These are phyloP conservation scores for Blastocladiella britannica DNA, from an alignment of 192 early-diverging fungal species.

Conservation along the genomic window DNA sequence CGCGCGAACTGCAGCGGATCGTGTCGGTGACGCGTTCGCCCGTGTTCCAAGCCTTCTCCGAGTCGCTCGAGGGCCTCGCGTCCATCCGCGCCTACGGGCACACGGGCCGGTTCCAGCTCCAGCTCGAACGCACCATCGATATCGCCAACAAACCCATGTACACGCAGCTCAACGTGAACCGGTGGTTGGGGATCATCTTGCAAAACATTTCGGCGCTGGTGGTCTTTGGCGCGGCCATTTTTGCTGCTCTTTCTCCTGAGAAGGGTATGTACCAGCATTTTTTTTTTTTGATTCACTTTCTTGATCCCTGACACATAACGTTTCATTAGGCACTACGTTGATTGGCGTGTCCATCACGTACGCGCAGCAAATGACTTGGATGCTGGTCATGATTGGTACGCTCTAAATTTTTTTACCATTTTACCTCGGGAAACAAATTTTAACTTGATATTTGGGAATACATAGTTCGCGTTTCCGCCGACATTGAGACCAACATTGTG, in stretches of 20 bases:
- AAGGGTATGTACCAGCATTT: conserved; percentile 17
- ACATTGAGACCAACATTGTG: conserved; percentile 22
- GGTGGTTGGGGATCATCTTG: conserved; percentile 51
- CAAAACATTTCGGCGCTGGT: conserved; percentile 61
- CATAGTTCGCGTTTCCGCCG: conserved; percentile 4
- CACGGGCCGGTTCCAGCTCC: conserved; percentile 1
- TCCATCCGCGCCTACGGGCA: conserved; percentile 4
- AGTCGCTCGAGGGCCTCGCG: conserved; percentile 1
- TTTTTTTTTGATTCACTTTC: conserved; percentile 11
- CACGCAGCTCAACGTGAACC: conserved; percentile 18
- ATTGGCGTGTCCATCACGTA: conserved; percentile 47
- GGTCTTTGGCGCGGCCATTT: conserved; percentile 52
- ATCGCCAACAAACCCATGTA: background rate
- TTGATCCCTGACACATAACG: too few relatives aligned
- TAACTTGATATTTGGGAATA: conserved; percentile 2
- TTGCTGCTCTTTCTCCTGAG: conserved; percentile 41
- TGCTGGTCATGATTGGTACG: conserved; percentile 72
- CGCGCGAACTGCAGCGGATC: conserved; percentile 4
- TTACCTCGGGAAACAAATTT: background rate
- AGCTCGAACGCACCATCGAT: background rate
- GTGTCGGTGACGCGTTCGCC: conserved; percentile 3
- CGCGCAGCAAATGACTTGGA: conserved; percentile 50
- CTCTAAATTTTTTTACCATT: conserved; percentile 18
- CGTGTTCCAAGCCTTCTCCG: conserved; percentile 1
- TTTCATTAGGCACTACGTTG: conserved; percentile 11